A percentile compares a stretch with the other conserved stretches of the same genome.
These are phyloP conservation scores for Aspergillus tubingensis DNA, from an alignment of 2,329 filamentous ascomycete species.

Conservation along the genomic window DNA sequence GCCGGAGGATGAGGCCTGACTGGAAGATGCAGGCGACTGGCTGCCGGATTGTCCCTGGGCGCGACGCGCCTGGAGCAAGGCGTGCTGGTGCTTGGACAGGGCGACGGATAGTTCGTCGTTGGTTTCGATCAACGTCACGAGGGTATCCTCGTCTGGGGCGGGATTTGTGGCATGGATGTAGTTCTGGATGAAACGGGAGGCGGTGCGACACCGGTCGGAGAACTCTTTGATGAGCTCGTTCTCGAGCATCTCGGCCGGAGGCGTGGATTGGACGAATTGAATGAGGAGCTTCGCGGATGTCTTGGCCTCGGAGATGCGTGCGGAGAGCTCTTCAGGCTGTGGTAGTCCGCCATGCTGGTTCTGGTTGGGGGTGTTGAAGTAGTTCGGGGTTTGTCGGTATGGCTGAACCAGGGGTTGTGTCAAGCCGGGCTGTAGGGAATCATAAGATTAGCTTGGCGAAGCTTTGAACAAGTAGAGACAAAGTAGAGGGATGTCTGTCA, in stretches of 20 bases:
- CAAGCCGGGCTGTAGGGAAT: constrained; percentile 8
- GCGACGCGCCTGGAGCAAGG: constrained; percentile 63
- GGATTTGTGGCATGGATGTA: constrained; percentile 83
- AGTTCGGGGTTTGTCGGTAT: constrained; percentile 21
- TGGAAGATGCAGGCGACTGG: constrained; percentile 22
- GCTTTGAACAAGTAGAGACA: neutral
- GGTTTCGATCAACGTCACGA: constrained; percentile 89
- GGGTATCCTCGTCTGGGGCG: constrained; percentile 85
- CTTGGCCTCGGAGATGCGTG: constrained; percentile 82
- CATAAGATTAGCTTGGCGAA: constrained; percentile 1
- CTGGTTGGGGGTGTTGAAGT: constrained; percentile 42
- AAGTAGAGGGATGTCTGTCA: constrained; percentile 9
- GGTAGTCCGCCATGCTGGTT: constrained; percentile 57
- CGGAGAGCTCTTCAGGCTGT: constrained; percentile 72
- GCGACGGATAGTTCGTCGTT: constrained; percentile 87
- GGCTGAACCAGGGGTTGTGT: constrained; percentile 29
- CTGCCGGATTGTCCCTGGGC: constrained; percentile 24
- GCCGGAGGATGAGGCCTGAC: constrained; percentile 19
- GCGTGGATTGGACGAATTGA: constrained; percentile 85
- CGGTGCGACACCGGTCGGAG: constrained; percentile 77
- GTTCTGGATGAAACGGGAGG: constrained; percentile 76
- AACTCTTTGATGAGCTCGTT: constrained; percentile 96
- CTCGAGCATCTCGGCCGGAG: constrained; percentile 69
- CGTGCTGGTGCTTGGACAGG: constrained; percentile 80
- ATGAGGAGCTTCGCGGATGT: constrained; percentile 90